Base-by-base conservation (phyloP, 371 early-diverging fungal species). In the Zychaea mexicana region DNA sequence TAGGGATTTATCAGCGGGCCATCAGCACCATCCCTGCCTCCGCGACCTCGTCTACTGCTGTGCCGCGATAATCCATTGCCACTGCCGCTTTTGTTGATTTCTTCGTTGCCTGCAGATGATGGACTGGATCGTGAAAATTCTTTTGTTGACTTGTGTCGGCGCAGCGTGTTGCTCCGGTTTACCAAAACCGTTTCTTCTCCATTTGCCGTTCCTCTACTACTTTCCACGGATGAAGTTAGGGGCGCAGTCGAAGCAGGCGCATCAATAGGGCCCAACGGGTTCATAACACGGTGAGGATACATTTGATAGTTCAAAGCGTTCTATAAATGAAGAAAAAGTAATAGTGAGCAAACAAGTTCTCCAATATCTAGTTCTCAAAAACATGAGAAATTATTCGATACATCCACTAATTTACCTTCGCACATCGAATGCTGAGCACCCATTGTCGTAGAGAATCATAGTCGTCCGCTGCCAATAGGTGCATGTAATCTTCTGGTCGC, bases 401-500 rank as follows among this genome's bases (percentile, higher is more conserved):
- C 33, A 3, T 32, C 12, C 3, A 9, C 32, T 39, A 28, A 36
- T 65, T 67, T 83, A 89, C 89, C 85, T 92, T 95, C 36, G 91
- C 88, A 45, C 82, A 74, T 13, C 94, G 84, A 27, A 97, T 83
- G n/a, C 91, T 87, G 10, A 87, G 76, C 28, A 96, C 85, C 96
- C 96, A 97, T 61, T 94, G 90, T 58, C 88, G 85, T 69, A 94
- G 71, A 19, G 84, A 74, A 26, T 91, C 93, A 42, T 85, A 78
- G 61, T 85, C 83, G 17, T 92, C 93, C 0, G 89, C 90, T 58
- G 92, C 90, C 21, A 96, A 72, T 68, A 87, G 88, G 32, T 90
- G 89, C 52, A 93, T 85, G 67, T 93, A 96, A 71, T 95, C 95
- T 28, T 88, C 84, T 62, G 90, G 88, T 49, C 89, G 89, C 66